These are phyloP conservation scores for Nidula microcarpa DNA, from an alignment of 768 basidiomycete genomes.

Conservation along the genomic window DNA sequence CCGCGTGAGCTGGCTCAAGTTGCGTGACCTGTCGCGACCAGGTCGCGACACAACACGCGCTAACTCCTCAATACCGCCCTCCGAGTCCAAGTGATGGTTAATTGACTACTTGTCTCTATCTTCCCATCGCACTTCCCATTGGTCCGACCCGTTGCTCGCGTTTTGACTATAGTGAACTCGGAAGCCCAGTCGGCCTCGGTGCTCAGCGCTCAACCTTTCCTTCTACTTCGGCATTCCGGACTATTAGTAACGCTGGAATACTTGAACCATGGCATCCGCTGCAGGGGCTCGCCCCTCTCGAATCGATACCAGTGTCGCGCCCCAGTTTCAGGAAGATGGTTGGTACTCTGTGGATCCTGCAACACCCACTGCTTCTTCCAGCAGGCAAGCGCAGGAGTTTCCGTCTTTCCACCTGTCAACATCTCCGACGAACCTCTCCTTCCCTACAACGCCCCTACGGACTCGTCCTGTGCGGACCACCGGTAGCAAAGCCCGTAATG, in stretches of 20 bases:
- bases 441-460: background rate
- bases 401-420: background rate
- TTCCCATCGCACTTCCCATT: too few species aligned
- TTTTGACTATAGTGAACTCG: too few species aligned
- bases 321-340: conserved; percentile 11
- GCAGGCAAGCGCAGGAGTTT: background rate
- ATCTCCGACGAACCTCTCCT: background rate
- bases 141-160: too few species aligned
- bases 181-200: too few species aligned
- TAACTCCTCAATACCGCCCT: too few species aligned
- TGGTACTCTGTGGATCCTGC: conserved; percentile 4
- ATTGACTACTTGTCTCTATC: too few species aligned
- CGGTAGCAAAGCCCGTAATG: conserved; percentile 43
- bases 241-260: background rate
- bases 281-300: conserved; percentile 3
- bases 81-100: too few species aligned
- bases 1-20: too few species aligned
- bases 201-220: too few species aligned
- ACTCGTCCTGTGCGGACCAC: conserved; percentile 5
- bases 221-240: background rate
- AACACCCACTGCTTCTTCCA: background rate
- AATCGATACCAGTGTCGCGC: conserved; percentile 16
- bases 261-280: too few species aligned
- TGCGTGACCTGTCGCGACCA: too few species aligned
- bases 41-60: too few species aligned